Base-by-base conservation (phyloP, 805 yeast species). In the Ogataea angusta region DNA sequence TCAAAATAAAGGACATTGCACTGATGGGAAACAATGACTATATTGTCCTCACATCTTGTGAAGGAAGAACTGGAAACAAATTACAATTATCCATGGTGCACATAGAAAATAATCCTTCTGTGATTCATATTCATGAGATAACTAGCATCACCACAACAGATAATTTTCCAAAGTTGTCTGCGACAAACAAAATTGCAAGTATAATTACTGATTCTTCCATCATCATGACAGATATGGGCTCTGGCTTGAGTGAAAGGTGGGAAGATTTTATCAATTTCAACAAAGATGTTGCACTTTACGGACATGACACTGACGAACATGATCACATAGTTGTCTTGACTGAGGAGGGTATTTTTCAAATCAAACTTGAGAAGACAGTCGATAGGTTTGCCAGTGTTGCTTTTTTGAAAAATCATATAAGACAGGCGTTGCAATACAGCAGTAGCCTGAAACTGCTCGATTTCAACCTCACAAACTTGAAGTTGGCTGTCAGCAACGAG, bases 401-500 rank as follows among this genome's bases (percentile, higher is more conserved):
- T 3, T 69, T 80, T 34, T 68, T 85, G 24, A 82, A 81, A 55
- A 75, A 87, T 0, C 90, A 82, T 51, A 76, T 91, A 16, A 93
- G 84, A 49, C 97, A 90, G 61, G 95, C 90, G 0, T 76, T 90
- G 1, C 83, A 81, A 52, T 85, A 77, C 47, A 72, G 78, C 2
- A 30, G 22, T 19, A 26, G 34, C 5, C 27, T 32, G 10, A 46
- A 49, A 2, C 52, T 54, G 6, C 32, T 61, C 14, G 29, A 45
- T 10, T 59, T 53, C 43, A 35, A 48, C 28, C 23, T 60, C 5
- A 35, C 57, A 3, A 73, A 69, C 10, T 62, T 76, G 3, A 69
- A 70, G 7, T 62, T 78, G 41, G 35, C 42, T 8, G 30, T 52
- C 8, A 71, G 72, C 21, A 45, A 59, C 2, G 52, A 57, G 2